phyloP scores from a whole-genome alignment of 805 yeast species.

The Ogataea glucozyma region DNA sequence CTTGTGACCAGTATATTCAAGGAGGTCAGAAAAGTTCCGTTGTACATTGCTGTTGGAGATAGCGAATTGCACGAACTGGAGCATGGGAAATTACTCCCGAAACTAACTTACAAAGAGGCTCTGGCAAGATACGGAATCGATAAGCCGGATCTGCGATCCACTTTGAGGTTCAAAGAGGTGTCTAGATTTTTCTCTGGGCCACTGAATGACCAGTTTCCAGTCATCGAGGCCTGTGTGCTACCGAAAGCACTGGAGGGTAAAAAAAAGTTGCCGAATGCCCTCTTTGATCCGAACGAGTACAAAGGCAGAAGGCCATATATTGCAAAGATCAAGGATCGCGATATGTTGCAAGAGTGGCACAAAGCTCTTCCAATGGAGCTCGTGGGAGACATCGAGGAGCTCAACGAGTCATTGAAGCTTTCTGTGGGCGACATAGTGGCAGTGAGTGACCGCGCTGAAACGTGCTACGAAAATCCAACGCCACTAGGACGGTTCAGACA shows the following conservation, averaged over 20 bases:
- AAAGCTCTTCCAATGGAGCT: constrained; percentile 25
- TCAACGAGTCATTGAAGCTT: constrained; percentile 42
- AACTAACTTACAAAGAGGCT: constrained; percentile 67
- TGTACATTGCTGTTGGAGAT: constrained; percentile 39
- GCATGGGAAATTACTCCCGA: constrained; percentile 26
- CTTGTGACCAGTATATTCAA: constrained; percentile 59
- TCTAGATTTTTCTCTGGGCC: constrained; percentile 38
- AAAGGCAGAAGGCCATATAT: constrained; percentile 59
- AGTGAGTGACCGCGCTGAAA: constrained; percentile 66
- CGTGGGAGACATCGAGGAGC: constrained; percentile 7
- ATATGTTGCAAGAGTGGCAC: constrained; percentile 47
- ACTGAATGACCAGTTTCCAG: constrained; percentile 52
- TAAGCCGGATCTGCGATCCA: constrained; percentile 85
- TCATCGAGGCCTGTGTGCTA: constrained; percentile 73
- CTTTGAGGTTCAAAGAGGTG: constrained; percentile 51
- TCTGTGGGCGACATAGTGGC: constrained; percentile 74
- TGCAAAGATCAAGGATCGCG: constrained; percentile 47
- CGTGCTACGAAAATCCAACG: constrained; percentile 90
- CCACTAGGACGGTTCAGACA: constrained; percentile 89
- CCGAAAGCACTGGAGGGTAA: constrained; percentile 45
- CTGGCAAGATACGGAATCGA: constrained; percentile 81
- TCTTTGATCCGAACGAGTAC: constrained; percentile 44
- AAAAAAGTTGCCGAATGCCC: constrained; percentile 38
- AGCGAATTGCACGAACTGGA: constrained; percentile 31
- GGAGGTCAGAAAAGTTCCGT: constrained; percentile 40